Conservation (phyloP, 2,329 filamentous ascomycete species). For the Penicillium rolfsii region DNA sequence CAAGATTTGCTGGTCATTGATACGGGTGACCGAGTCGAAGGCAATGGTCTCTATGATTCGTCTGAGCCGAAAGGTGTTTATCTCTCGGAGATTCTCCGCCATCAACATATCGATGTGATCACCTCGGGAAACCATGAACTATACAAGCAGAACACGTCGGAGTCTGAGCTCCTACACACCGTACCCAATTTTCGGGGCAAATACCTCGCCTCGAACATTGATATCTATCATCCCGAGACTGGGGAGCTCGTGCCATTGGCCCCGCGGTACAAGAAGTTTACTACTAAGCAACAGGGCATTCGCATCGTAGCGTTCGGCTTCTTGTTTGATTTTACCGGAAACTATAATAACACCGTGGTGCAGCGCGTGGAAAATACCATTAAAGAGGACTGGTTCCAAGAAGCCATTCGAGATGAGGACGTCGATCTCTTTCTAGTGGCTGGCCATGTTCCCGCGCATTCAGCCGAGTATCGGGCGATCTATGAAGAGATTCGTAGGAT, state of each 20-base stretch:
- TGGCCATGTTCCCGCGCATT: constrained; percentile 82
- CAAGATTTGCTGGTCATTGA: constrained; percentile 91
- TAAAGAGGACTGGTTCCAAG: constrained; percentile 84
- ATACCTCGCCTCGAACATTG: constrained; percentile 90
- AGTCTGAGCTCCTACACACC: constrained; percentile 75
- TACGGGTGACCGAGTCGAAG: constrained; percentile 90
- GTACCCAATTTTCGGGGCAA: constrained; percentile 79
- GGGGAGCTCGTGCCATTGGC: constrained; percentile 75
- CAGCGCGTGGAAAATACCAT: constrained; percentile 78
- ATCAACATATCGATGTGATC: constrained; percentile 82
- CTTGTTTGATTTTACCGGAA: constrained; percentile 88
- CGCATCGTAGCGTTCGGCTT: constrained; percentile 89
- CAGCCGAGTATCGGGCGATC: constrained; percentile 75
- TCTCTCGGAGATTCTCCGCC: constrained; percentile 81
- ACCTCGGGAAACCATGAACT: constrained; percentile 94
- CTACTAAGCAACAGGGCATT: constrained; percentile 84
- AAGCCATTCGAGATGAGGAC: constrained; percentile 76
- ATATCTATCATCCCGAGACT: constrained; percentile 76
- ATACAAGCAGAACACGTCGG: constrained; percentile 77
- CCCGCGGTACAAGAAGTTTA: constrained; percentile 83
- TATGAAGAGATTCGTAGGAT: constrained; percentile 76
- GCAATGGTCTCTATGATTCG: constrained; percentile 91
- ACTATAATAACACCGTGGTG: constrained; percentile 88
- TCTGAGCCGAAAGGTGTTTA: constrained; percentile 86
- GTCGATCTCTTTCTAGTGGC: constrained; percentile 84